Evolutionary conservation across 345 rosid species (phyloP).

Genomic region (Gossypium turneri): DNA sequence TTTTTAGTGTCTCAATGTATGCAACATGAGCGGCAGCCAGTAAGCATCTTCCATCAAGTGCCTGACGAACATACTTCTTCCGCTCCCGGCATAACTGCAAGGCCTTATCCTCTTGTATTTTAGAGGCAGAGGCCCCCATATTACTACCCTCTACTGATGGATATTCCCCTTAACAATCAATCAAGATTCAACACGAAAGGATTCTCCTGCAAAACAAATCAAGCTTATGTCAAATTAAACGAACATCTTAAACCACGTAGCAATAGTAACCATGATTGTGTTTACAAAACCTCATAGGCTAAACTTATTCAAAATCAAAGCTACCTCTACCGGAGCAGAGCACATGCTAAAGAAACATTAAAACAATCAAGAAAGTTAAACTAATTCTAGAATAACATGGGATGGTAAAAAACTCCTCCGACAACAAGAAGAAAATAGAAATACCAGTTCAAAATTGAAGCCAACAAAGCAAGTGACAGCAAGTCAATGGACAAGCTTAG

Average conservation of each 20-base stretch:
- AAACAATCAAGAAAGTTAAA: neutral
- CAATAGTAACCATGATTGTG: neutral
- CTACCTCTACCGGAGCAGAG: neutral
- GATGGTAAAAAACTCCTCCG: neutral
- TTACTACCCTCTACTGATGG: conserved; percentile 5
- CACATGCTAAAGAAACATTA: neutral
- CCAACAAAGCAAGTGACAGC: neutral
- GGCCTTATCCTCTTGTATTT: conserved; percentile 77
- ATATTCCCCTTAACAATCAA: conserved; percentile 4
- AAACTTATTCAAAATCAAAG: neutral
- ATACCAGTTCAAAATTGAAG: neutral
- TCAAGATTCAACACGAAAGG: conserved; percentile 12
- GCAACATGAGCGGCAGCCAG: conserved; percentile 74
- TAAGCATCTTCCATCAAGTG: conserved; percentile 88
- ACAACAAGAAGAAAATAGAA: neutral
- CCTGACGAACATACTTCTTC: conserved; percentile 76
- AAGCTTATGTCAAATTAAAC: conserved; percentile 2
- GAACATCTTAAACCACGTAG: neutral
- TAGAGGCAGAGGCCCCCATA: conserved; percentile 76
- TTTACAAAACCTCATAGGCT: neutral
- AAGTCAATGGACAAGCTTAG: neutral
- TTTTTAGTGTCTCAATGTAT: conserved; percentile 68
- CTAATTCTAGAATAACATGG: neutral
- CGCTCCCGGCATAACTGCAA: conserved; percentile 86
- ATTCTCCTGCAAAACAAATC: conserved; percentile 27